phyloP scores from a whole-genome alignment of 2,329 filamentous ascomycete species.

The Aspergillus aculeatus region DNA sequence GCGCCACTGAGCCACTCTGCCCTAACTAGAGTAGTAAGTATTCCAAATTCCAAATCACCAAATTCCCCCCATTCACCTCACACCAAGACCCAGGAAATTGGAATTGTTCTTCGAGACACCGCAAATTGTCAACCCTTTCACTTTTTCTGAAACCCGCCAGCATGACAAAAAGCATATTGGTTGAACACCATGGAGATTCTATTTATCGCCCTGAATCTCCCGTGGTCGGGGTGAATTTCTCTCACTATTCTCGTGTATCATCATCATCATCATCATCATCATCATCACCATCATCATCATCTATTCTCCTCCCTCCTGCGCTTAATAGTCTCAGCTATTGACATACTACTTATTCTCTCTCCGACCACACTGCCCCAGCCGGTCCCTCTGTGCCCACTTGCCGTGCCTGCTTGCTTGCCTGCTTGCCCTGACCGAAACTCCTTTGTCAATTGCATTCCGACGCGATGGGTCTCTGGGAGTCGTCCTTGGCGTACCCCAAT shows the following conservation, averaged over 20 bases:
- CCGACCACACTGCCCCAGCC: neutral
- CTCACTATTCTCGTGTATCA: neutral
- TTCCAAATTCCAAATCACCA: constrained; percentile 27
- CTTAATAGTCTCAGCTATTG: too few relatives aligned
- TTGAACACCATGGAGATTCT: constrained; percentile 13
- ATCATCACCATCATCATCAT: neutral
- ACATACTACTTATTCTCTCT: neutral
- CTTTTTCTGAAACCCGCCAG: constrained; percentile 11
- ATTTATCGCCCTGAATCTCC: constrained; percentile 18
- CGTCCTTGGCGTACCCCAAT: constrained; percentile 20
- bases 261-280: neutral
- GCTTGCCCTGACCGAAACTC: neutral
- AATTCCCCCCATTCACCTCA: neutral
- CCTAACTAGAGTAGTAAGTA: constrained; percentile 20
- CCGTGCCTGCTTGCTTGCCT: neutral
- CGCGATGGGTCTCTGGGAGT: constrained; percentile 27
- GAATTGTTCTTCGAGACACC: constrained; percentile 4
- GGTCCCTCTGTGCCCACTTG: neutral
- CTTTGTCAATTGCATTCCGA: neutral
- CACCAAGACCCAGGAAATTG: constrained; percentile 6
- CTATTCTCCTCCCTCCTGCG: neutral
- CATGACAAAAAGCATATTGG: constrained; percentile 17
- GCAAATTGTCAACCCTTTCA: neutral
- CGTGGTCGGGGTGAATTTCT: constrained; percentile 1
- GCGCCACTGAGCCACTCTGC: constrained; percentile 7